Conservation (phyloP, 2,329 filamentous ascomycete species). For the Fusarium cyanostomum region DNA sequence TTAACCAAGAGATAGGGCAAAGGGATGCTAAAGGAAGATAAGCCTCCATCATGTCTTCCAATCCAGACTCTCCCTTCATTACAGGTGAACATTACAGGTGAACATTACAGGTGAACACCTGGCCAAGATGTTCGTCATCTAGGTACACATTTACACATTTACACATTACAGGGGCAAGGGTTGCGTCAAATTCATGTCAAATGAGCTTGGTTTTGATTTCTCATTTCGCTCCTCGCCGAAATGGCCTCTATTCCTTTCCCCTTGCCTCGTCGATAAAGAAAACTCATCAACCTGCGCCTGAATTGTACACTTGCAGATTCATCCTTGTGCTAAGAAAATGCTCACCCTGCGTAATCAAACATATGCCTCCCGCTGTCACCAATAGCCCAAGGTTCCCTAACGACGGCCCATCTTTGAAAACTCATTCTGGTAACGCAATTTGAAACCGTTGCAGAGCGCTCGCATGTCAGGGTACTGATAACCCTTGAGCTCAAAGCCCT, state of each 20-base stretch:
- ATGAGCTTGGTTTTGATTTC: constrained; percentile 27
- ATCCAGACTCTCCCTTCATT: not conserved
- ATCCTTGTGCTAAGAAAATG: constrained; percentile 13
- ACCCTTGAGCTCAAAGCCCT: constrained; percentile 90
- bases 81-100: no score
- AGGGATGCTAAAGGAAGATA: not conserved
- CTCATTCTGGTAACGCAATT: constrained; percentile 76
- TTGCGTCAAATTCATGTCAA: constrained; percentile 18
- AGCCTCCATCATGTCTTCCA: not conserved
- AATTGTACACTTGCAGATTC: constrained; percentile 27
- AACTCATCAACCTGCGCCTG: constrained; percentile 28
- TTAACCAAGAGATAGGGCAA: not conserved
- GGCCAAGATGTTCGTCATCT: no score
- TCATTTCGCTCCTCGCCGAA: constrained; percentile 8
- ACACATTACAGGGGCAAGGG: no score
- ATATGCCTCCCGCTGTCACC: constrained; percentile 3
- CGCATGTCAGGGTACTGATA: constrained; percentile 94
- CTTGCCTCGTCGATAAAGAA: constrained; percentile 15
- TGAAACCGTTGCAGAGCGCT: constrained; percentile 96
- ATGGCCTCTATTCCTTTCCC: constrained; percentile 13
- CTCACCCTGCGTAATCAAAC: constrained; percentile 27
- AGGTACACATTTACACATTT: no score
- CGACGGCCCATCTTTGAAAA: constrained; percentile 67
- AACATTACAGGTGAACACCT: no score
- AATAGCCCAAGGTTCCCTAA: constrained; percentile 28